Evolutionary conservation across 345 rosid species (phyloP).

Genomic region (Pseudoturritis turrita): DNA sequence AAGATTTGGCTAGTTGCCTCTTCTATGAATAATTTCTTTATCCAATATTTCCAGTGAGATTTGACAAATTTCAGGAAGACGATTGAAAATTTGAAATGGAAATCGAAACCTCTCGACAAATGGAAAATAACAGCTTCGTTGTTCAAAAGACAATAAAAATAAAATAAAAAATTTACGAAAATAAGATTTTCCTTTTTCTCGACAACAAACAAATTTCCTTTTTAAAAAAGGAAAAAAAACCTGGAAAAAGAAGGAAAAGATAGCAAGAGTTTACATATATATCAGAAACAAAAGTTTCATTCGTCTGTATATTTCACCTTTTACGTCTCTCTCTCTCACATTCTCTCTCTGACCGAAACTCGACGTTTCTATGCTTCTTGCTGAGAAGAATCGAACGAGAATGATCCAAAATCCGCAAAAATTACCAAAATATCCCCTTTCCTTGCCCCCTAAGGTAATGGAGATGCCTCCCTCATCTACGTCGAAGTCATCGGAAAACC

Average conservation of each 20-base stretch:
- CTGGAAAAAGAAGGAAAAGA: background rate
- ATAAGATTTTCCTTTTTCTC: background rate
- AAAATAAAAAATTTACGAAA: background rate
- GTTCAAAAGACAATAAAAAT: background rate
- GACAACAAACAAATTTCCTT: background rate
- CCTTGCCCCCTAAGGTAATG: background rate
- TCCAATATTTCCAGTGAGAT: too few species aligned
- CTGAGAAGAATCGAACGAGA: background rate
- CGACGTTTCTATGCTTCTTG: background rate
- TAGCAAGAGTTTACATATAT: too few species aligned
- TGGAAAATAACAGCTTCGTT: background rate
- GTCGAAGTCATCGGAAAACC: background rate
- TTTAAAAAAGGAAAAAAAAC: background rate
- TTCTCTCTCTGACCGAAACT: too few species aligned
- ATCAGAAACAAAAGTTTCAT: too few species aligned
- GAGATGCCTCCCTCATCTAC: background rate
- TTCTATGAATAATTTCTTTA: too few species aligned
- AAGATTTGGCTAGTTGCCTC: too few species aligned
- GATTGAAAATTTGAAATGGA: too few species aligned
- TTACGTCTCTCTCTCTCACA: background rate
- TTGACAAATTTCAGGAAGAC: too few species aligned
- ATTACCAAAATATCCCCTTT: background rate
- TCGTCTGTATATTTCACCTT: too few species aligned
- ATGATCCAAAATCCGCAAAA: background rate
- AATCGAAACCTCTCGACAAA: background rate